Evolutionary conservation across 148 eudicot genomes (phyloP).

Genomic region (Selenicereus undatus): DNA sequence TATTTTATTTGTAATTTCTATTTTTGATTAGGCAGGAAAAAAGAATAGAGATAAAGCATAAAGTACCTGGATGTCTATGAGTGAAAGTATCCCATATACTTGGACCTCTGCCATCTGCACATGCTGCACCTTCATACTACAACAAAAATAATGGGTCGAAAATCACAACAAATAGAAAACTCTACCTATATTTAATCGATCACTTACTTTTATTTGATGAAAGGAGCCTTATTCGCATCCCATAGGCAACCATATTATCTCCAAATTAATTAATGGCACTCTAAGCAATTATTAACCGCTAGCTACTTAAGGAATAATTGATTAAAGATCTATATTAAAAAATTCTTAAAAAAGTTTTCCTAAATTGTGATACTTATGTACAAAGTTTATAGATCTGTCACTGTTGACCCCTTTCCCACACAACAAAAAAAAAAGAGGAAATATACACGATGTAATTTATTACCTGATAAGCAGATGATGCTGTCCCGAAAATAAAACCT

Average conservation of each 20-base stretch:
- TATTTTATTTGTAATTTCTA: no score
- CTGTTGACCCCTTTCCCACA: not conserved
- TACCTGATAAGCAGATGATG: slow-evolving; percentile 17
- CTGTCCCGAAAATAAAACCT: slow-evolving; percentile 8
- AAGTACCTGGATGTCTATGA: slow-evolving; percentile 29
- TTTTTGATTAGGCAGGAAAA: not conserved
- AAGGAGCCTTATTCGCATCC: no score
- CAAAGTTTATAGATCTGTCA: no score
- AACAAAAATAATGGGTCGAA: not conserved
- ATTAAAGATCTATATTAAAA: no score
- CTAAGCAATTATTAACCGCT: no score
- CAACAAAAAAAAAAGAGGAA: not conserved
- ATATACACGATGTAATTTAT: not conserved
- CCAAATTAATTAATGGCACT: no score
- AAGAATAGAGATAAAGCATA: not conserved
- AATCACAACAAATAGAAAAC: not conserved
- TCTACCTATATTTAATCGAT: no score
- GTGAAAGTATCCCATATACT: slow-evolving; percentile 30
- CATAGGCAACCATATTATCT: no score
- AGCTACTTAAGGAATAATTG: no score
- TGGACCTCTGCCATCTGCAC: slow-evolving; percentile 19
- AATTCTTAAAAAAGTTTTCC: no score
- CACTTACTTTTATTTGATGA: no score
- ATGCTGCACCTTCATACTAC: slow-evolving; percentile 28
- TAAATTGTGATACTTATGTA: no score